phyloP scores from a whole-genome alignment of 1,284 basidiomycete species.

The Ustilago loliicola region DNA sequence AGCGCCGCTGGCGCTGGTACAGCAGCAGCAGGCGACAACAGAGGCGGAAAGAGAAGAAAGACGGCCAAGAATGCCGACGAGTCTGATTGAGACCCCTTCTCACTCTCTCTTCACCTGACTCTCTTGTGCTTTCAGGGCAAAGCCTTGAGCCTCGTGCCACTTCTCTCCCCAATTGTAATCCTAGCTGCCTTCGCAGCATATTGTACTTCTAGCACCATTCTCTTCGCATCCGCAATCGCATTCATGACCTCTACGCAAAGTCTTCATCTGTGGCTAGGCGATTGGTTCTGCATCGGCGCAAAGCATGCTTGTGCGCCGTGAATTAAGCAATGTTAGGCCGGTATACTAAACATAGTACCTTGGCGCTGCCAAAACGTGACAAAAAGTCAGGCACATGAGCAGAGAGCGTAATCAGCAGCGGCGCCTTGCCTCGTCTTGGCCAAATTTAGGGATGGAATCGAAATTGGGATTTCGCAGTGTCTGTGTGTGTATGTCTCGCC shows the following conservation, averaged over 20 bases:
- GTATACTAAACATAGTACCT: not conserved
- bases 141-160: too few species aligned
- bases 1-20: slow-evolving; percentile 3
- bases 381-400: slow-evolving; percentile 1
- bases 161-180: not conserved
- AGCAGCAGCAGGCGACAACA: slow-evolving; percentile 34
- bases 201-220: not conserved
- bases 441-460: slow-evolving; percentile 9
- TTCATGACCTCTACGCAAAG: not conserved
- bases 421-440: slow-evolving; percentile 1
- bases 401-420: slow-evolving; percentile 13
- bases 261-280: not conserved
- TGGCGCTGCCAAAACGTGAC: not conserved
- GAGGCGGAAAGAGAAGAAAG: slow-evolving; percentile 57
- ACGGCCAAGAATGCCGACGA: slow-evolving; percentile 37
- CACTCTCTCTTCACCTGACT: too few species aligned
- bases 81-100: slow-evolving; percentile 23
- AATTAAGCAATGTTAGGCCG: not conserved
- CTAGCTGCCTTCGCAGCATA: not conserved
- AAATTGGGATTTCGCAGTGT: not conserved
- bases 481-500: slow-evolving; percentile 12
- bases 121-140: too few species aligned
- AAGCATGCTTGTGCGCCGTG: too few species aligned
- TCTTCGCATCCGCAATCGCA: not conserved
- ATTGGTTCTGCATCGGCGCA: not conserved